These are phyloP conservation scores for Phytophthora meadii DNA, from an alignment of 352 stramenopile genomes.

Conservation along the genomic window DNA sequence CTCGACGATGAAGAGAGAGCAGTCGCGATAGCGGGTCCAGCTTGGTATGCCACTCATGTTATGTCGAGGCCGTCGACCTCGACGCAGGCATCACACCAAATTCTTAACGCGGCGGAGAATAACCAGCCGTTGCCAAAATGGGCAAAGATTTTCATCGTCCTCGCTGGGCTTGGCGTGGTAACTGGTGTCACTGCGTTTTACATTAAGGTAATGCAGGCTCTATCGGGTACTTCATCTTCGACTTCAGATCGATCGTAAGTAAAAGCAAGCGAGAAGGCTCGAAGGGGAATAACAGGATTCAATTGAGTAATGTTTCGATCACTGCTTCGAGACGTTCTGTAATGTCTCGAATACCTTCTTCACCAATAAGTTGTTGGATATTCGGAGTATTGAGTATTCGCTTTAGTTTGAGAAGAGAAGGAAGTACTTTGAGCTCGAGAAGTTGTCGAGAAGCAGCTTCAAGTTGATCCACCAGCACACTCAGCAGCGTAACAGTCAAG, in stretches of 20 bases:
- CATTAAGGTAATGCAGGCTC: too few relatives aligned
- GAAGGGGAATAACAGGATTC: slow-evolving; percentile 1
- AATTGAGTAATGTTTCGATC: slow-evolving; percentile 36
- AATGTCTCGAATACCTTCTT: slow-evolving; percentile 35
- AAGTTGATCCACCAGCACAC: slow-evolving; percentile 56
- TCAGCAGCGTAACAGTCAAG: slow-evolving; percentile 59
- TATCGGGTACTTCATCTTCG: slow-evolving; percentile 25
- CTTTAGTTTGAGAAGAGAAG: slow-evolving; percentile 42
- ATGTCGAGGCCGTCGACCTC: too few relatives aligned
- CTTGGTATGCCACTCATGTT: too few relatives aligned
- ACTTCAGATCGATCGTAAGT: slow-evolving; percentile 39
- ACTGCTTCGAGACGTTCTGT: slow-evolving; percentile 43
- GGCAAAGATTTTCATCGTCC: too few relatives aligned
- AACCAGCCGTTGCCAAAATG: too few relatives aligned
- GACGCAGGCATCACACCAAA: too few relatives aligned
- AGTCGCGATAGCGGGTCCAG: too few relatives aligned
- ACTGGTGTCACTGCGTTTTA: too few relatives aligned
- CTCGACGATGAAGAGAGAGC: too few relatives aligned
- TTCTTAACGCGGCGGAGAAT: too few relatives aligned
- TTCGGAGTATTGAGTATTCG: slow-evolving; percentile 32
- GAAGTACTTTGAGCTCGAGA: slow-evolving; percentile 50
- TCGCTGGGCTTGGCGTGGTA: too few relatives aligned
- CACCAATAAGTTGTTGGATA: slow-evolving; percentile 22
- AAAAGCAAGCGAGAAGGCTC: slow-evolving; percentile 31
- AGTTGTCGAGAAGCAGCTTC: slow-evolving; percentile 37